Conservation (phyloP, 83 land plant species). For the Isoetes engelmannii region DNA sequence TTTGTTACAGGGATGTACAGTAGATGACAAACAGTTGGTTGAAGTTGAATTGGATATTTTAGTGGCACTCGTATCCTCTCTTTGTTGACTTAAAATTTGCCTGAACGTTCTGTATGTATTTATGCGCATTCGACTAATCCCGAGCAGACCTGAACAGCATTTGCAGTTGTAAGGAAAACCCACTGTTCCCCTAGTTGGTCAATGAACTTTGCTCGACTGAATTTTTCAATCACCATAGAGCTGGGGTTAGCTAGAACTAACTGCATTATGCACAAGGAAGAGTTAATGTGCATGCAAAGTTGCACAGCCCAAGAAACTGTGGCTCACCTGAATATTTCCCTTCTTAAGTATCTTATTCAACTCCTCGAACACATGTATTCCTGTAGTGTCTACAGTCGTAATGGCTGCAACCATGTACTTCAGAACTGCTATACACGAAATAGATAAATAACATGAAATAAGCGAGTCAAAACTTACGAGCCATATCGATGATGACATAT, state of each 20-base stretch:
- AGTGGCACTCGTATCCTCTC: no score
- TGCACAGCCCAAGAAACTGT: no score
- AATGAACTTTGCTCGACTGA: slow-evolving; percentile 36
- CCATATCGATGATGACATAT: slow-evolving; percentile 46
- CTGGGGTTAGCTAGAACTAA: slow-evolving; percentile 61
- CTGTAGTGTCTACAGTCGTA: slow-evolving; percentile 59
- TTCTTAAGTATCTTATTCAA: slow-evolving; percentile 35
- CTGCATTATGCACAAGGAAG: slow-evolving; percentile 16
- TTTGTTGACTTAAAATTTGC: no score
- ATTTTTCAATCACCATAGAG: slow-evolving; percentile 53
- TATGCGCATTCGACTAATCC: no score
- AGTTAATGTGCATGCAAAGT: not conserved
- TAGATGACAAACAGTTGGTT: no score
- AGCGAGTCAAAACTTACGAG: slow-evolving; percentile 25
- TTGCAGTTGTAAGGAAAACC: slow-evolving; percentile 52
- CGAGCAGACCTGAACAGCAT: slow-evolving; percentile 47
- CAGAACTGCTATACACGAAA: no score
- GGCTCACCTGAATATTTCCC: slow-evolving; percentile 39
- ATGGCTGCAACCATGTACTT: slow-evolving; percentile 35
- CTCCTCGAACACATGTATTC: slow-evolving; percentile 52
- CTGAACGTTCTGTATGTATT: no score
- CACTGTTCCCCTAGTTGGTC: slow-evolving; percentile 48
- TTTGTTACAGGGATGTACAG: no score
- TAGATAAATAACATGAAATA: no score
- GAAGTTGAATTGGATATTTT: no score